Evolutionary conservation across 208 protist species (phyloP), one percentile per base, ranked within the genome.

Genomic region (Histomonas meleagridis): DNA sequence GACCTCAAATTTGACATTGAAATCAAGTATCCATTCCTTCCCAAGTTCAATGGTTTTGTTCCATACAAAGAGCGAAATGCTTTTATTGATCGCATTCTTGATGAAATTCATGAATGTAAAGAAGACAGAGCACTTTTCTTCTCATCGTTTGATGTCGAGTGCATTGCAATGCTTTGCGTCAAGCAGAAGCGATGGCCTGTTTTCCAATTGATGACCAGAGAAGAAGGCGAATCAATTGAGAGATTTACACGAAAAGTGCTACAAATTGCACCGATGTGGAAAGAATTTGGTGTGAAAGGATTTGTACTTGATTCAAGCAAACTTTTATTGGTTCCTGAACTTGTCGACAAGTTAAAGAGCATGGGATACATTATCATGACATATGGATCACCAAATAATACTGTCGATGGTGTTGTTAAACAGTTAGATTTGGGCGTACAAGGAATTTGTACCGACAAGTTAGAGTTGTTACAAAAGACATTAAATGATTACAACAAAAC

Each of bases 321-420:
- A 35, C 14, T 86, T 9, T 49, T 86, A 4, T 57, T 57, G 28
- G 46, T 57, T 21, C 23, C 40, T 57, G 23, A 21, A 16, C 76
- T 86, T 51, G 32, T 48, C 21, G 7, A 12, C 32, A 46, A 86
- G 32, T 46, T 86, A 18, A 32, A 55, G 9, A 28, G 9, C 5
- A 51, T 55, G 46, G 76, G 76, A 46, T 86, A 55, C 46, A 7
- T n/a, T 38, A n/a, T 86, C 16, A 32, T n/a, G 55, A 86, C 76
- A 10, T 86, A 86, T 48, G 76, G 76, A 16, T 38, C 51, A 38
- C 76, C 76, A 86, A 86, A 86, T 55, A 86, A 86, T 35, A 55
- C 40, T 57, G 76, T 46, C 9, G 26, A 86, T 18, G 40, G 26
- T 32, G 55, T 55, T 26, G 38, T 55, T 55, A 14, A 51, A 57